phyloP scores from a whole-genome alignment of 768 basidiomycete species.

The Lyophyllum decastes region DNA sequence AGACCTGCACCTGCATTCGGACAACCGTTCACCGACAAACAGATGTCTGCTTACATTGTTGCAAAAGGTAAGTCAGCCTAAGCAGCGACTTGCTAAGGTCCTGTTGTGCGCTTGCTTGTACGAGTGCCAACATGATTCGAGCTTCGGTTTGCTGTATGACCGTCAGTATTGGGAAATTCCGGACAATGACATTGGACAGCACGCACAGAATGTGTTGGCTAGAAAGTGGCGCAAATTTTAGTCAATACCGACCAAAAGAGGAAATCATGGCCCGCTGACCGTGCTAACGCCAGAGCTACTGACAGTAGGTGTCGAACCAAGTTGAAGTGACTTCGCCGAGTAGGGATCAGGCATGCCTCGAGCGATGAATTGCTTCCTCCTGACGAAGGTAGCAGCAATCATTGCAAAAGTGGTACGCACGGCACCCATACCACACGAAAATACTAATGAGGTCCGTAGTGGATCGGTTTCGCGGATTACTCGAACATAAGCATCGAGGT shows the following conservation, averaged over 20 bases:
- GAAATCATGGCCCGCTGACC: constrained; percentile 30
- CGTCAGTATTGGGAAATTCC: background rate
- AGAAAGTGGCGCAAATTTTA: background rate
- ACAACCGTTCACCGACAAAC: background rate
- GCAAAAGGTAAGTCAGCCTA: constrained; percentile 78
- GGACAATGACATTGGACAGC: background rate
- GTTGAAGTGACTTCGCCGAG: constrained; percentile 35
- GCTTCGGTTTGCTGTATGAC: constrained; percentile 50
- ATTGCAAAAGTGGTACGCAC: constrained; percentile 97
- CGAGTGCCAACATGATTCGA: constrained; percentile 63
- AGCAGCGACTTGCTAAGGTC: constrained; percentile 76
- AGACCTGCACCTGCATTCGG: constrained; percentile 47
- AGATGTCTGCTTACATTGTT: constrained; percentile 55
- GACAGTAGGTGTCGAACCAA: constrained; percentile 19
- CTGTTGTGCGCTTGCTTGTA: constrained; percentile 79
- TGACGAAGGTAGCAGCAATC: constrained; percentile 87
- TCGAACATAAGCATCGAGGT: constrained; percentile 89
- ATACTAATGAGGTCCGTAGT: constrained; percentile 78
- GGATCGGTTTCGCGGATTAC: constrained; percentile 84
- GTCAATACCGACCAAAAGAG: background rate
- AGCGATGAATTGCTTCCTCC: constrained; percentile 72
- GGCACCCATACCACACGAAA: constrained; percentile 96
- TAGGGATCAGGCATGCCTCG: constrained; percentile 82
- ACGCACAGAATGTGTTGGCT: constrained; percentile 26
- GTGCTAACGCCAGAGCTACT: constrained; percentile 47